Base-by-base conservation (phyloP, 805 yeast species). In the Candida patagonica region DNA sequence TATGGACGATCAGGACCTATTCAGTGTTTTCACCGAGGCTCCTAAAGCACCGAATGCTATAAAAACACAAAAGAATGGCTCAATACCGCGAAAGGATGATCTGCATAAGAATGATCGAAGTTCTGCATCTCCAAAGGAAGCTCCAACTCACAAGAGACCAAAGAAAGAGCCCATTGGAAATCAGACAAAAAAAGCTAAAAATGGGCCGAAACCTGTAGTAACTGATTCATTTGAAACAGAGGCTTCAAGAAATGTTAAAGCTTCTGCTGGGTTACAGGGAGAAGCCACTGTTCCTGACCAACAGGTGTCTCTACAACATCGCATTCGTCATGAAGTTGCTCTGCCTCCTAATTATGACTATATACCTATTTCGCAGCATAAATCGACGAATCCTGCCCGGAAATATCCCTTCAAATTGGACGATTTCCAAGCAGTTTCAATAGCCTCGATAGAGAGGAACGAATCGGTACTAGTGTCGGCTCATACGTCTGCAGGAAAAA, bases 381-480 rank as follows among this genome's bases (percentile, higher is more conserved):
- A 79, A 55, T 73, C 95, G 55, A 54, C 56, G 16, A 84, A 86
- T 50, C 70, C 71, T 3, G 98, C 97, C 2, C 71, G 96, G 51
- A 76, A 81, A 0, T 92, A 92, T 53, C 97, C 97, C 0, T 92
- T 92, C 62, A 75, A 78, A 0, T 70, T 92, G 49, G 99, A 92
- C 71, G 96, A 98, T 23, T 92, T 92, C 70, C 99, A 92, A 66
- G 95, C 92, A 51, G 88, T 95, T 15, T 83, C 97, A 12, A 80
- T 92, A 47, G 87, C 95, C 8, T 89, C 97, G 64, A 92, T 92
- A 48, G 97, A 92, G 60, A 72, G 97, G 56, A 75, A 78, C 51
- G 97, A 89, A 63, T 81, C 95, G 1, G 99, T 92, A 19, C 69
- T 92, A 51, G 98, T 92, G 4, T 87, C 96, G 25, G 99, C 99